phyloP scores from a whole-genome alignment of 805 yeast species.

The Kodamaea leandrae region DNA sequence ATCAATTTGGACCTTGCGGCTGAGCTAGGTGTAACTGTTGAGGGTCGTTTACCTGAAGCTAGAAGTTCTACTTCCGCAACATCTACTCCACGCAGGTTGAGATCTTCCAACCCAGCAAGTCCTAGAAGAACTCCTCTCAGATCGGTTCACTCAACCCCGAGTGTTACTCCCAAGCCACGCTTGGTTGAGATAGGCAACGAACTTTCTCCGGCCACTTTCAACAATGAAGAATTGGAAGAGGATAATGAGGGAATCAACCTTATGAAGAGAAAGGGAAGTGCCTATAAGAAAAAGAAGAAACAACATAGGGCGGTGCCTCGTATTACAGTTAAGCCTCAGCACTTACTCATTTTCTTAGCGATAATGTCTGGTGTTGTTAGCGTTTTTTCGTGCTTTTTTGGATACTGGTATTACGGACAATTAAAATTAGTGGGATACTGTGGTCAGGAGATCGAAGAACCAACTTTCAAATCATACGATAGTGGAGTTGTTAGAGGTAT shows the following conservation, averaged over 20 bases:
- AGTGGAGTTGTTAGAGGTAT: conserved; percentile 29
- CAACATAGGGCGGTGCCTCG: no score
- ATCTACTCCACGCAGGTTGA: conserved; percentile 11
- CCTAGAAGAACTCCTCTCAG: conserved; percentile 11
- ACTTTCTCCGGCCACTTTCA: conserved; percentile 13
- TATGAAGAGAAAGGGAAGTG: neutral
- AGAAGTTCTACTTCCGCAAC: neutral
- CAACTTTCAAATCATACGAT: conserved; percentile 34
- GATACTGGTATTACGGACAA: conserved; percentile 65
- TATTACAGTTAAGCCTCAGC: conserved; percentile 2
- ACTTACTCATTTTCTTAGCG: conserved; percentile 6
- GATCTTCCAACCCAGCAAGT: conserved; percentile 9
- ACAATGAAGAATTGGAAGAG: conserved; percentile 13
- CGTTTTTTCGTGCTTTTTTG: conserved; percentile 38
- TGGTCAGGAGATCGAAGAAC: conserved; percentile 54
- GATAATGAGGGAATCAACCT: conserved; percentile 7
- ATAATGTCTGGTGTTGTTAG: conserved; percentile 22
- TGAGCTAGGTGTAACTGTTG: conserved; percentile 27
- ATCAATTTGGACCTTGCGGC: conserved; percentile 30
- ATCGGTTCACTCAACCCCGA: neutral
- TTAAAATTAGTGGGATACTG: conserved; percentile 68
- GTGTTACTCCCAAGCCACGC: conserved; percentile 14
- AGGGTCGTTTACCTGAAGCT: conserved; percentile 16
- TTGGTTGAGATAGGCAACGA: conserved; percentile 11
- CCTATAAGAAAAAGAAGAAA: neutral